Conservation (phyloP, 441 rosid species). For the Bruguiera hainesii region DNA sequence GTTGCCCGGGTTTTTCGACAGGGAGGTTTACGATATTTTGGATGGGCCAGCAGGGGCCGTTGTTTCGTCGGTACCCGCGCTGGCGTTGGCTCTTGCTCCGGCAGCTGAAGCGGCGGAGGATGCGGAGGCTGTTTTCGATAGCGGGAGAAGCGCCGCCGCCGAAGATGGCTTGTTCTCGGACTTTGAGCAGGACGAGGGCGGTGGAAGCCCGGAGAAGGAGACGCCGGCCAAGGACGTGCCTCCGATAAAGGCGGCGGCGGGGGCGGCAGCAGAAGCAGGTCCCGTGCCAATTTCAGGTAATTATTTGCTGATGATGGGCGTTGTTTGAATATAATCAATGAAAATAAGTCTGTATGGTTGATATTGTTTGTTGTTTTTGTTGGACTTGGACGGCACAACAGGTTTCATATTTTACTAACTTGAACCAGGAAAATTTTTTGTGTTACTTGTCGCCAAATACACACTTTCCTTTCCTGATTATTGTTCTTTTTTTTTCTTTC, state of each 20-base stretch:
- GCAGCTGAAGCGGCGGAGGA: slow-evolving; percentile 28
- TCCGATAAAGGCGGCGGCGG: slow-evolving; percentile 15
- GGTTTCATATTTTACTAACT: no score
- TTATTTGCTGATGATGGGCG: background rate
- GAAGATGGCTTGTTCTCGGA: slow-evolving; percentile 78
- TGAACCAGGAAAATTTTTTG: no score
- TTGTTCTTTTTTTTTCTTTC: background rate
- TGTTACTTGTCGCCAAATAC: no score
- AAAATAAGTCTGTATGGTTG: no score
- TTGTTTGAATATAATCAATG: background rate
- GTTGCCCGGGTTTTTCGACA: slow-evolving; percentile 91
- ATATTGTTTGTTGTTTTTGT: no score
- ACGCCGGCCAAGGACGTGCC: slow-evolving; percentile 21
- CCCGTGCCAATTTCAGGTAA: slow-evolving; percentile 52
- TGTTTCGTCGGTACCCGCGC: slow-evolving; percentile 25
- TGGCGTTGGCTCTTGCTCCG: slow-evolving; percentile 47
- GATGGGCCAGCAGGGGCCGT: slow-evolving; percentile 48
- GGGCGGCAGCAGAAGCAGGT: slow-evolving; percentile 24
- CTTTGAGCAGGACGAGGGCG: slow-evolving; percentile 63
- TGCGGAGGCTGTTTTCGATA: slow-evolving; percentile 50
- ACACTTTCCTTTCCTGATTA: no score
- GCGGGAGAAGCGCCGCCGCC: slow-evolving; percentile 59
- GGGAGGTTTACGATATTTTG: slow-evolving; percentile 83
- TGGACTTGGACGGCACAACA: no score
- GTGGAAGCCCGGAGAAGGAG: slow-evolving; percentile 43